phyloP scores from a whole-genome alignment of 352 stramenopile genomes.

The Globisporangium cystogenes region DNA sequence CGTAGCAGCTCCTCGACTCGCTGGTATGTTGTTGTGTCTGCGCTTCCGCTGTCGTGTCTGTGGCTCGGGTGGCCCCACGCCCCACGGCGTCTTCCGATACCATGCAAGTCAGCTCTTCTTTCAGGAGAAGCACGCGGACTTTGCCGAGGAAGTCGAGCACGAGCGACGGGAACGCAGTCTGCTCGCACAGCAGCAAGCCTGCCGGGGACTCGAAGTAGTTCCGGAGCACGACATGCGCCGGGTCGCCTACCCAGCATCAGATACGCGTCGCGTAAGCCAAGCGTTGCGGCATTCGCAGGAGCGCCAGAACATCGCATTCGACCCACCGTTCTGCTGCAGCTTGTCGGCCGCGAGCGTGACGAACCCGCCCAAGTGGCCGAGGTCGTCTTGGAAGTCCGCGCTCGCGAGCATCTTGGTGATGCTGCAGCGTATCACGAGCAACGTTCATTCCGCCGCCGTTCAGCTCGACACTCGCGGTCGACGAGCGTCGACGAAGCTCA shows the following conservation, averaged over 20 bases:
- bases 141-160: constrained; percentile 61
- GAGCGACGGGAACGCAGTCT: constrained; percentile 63
- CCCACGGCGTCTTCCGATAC: neutral
- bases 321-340: constrained; percentile 45
- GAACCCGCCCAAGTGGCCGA: constrained; percentile 36
- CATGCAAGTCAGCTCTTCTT: constrained; percentile 36
- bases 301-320: neutral
- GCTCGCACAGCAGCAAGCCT: constrained; percentile 49
- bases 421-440: too few species aligned
- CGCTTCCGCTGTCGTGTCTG: too few species aligned
- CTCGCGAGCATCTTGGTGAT: constrained; percentile 41
- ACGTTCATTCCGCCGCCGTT: too few species aligned
- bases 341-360: constrained; percentile 36
- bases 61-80: neutral
- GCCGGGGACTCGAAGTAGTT: constrained; percentile 44
- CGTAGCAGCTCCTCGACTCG: neutral
- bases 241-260: constrained; percentile 20
- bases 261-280: too few species aligned
- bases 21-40: too few species aligned
- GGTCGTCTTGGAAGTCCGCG: constrained; percentile 23
- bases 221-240: constrained; percentile 28
- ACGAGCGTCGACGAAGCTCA: too few species aligned
- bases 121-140: constrained; percentile 37
- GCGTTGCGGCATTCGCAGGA: neutral
- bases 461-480: too few species aligned